Conservation (phyloP, 306 rosid species). For the Cicer arietinum region DNA sequence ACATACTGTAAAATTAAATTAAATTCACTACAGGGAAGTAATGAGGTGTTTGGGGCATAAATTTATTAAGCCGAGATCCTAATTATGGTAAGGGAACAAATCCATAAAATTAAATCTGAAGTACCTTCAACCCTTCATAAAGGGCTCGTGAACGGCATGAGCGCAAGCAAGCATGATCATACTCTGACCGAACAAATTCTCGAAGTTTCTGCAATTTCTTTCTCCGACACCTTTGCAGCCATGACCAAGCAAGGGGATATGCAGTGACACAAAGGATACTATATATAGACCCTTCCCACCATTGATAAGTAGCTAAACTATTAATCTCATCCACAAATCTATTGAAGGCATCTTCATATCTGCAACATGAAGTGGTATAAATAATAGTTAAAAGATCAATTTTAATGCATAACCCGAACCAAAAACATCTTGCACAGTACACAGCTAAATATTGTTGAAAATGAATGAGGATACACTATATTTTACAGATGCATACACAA, state of each 20-base stretch:
- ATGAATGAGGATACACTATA: slow-evolving; percentile 44
- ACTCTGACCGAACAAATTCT: slow-evolving; percentile 95
- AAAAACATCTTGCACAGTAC: slow-evolving; percentile 35
- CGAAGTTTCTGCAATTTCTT: slow-evolving; percentile 82
- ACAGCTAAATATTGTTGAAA: slow-evolving; percentile 30
- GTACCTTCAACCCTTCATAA: slow-evolving; percentile 97
- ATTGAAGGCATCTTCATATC: slow-evolving; percentile 94
- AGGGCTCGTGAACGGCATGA: slow-evolving; percentile 99
- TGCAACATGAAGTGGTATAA: slow-evolving; percentile 52
- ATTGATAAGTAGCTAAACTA: slow-evolving; percentile 83
- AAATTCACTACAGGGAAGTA: not conserved
- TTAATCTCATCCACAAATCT: slow-evolving; percentile 92
- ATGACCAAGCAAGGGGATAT: slow-evolving; percentile 95
- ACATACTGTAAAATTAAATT: not conserved
- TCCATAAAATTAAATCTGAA: slow-evolving; percentile 28
- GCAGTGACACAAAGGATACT: slow-evolving; percentile 78
- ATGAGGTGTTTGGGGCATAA: not conserved
- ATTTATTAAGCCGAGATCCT: slow-evolving; percentile 24
- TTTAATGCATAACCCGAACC: slow-evolving; percentile 31
- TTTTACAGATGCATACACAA: slow-evolving; percentile 70
- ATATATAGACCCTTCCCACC: slow-evolving; percentile 99
- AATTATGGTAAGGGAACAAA: slow-evolving; percentile 29
- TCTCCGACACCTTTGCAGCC: slow-evolving; percentile 90
- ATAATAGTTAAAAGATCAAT: slow-evolving; percentile 10
- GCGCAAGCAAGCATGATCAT: slow-evolving; percentile 91